Evolutionary conservation across 768 basidiomycete species (phyloP), one percentile per base, ranked within the genome.

Genomic region (Termitomyces sp.): DNA sequence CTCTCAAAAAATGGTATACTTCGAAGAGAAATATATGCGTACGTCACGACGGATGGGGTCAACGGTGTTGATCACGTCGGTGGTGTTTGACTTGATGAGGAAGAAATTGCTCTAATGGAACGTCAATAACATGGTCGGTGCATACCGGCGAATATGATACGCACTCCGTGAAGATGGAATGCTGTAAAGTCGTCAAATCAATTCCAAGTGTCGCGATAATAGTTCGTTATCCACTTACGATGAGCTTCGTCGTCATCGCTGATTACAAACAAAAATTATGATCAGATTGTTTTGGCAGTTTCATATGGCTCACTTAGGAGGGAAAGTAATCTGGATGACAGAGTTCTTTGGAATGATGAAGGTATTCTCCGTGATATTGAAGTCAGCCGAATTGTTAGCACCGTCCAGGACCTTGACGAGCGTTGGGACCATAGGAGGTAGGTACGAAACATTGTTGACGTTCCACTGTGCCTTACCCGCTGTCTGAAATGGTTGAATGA

Each of bases 21-120:
- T 2, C 12, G 32, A 4, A 5, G n/a, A 20, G 34, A 33, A 27
- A 43, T 16, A 5, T 2, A 9, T 2, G 18, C 64, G 24, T 55
- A 67, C 65, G 49, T 70, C 69, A 53, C 69, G 67, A 14, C 57
- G 59, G 26, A 82, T 76, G 1, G 86, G 87, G 66, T 88, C 76
- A n/a, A 77, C 79, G 1, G 72, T 69, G 61, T 75, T 75, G 13
- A 70, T 61, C 13, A 36, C n/a, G 4, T 65, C 64, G n/a, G 72
- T 60, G 24, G 56, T 62, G 45, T 71, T 75, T 34, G 64, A 72
- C 58, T 79, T 75, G 58, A 79, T 65, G 22, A 79, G 67, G 61
- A 67, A 72, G 66, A 76, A 79, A 32, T 74, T 59, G 48, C 70
- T 75, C 72, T 77, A 43, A 14, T 36, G 33, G 13, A 49, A 2